These are phyloP conservation scores for Leucogyrophana mollusca DNA, from an alignment of 768 basidiomycete genomes.

Conservation along the genomic window DNA sequence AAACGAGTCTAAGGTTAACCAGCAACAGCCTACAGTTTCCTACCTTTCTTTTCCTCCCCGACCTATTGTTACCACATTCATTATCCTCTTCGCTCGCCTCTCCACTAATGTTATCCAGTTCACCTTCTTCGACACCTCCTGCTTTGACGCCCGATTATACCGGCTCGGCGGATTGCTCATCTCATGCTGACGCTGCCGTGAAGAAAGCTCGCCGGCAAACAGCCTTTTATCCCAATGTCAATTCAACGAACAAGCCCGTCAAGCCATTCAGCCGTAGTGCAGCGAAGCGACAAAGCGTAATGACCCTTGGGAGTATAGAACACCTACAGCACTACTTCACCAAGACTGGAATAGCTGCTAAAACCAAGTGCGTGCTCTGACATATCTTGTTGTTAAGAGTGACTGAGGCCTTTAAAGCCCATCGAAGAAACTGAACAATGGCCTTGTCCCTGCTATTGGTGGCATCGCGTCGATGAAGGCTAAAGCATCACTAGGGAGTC, in stretches of 20 bases:
- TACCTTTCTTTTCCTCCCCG: neutral
- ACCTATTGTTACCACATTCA: neutral
- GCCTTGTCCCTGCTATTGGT: conserved; percentile 77
- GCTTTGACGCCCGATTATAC: conserved; percentile 64
- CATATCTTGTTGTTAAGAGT: conserved; percentile 11
- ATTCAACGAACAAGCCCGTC: conserved; percentile 65
- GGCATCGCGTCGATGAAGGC: conserved; percentile 47
- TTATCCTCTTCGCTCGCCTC: too few species aligned
- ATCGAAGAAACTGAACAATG: conserved; percentile 51
- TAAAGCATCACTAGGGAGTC: conserved; percentile 38
- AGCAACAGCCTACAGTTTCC: neutral
- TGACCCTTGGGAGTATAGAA: conserved; percentile 94
- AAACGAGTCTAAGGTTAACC: too few species aligned
- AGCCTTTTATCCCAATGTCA: conserved; percentile 77
- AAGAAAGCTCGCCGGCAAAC: conserved; percentile 65
- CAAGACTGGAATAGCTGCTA: conserved; percentile 76
- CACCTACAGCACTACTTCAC: conserved; percentile 95
- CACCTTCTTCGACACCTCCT: conserved; percentile 47
- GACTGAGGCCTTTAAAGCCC: conserved; percentile 26
- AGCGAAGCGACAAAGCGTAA: conserved; percentile 90
- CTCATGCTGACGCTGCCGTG: conserved; percentile 24
- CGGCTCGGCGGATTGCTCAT: conserved; percentile 37
- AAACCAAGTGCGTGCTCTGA: conserved; percentile 59
- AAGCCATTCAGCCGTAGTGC: conserved; percentile 90
- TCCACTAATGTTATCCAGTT: conserved; percentile 22